These are phyloP conservation scores for Sclerotinia subarctica DNA, from an alignment of 2,329 filamentous ascomycete genomes.

Conservation along the genomic window DNA sequence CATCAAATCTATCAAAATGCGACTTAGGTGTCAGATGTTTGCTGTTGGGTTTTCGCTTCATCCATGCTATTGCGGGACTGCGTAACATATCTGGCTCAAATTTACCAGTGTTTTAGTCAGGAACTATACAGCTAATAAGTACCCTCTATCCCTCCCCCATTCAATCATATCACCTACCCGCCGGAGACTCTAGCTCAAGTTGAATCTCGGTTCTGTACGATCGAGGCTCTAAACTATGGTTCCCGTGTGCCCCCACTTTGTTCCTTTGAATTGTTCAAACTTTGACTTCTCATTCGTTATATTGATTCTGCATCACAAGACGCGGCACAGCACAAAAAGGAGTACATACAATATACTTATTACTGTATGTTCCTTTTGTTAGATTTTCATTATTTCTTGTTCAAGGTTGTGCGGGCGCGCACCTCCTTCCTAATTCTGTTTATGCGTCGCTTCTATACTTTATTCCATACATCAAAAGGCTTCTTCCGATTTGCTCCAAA, in stretches of 20 bases:
- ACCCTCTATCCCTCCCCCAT: background rate
- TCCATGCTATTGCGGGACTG: background rate
- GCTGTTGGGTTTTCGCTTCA: background rate
- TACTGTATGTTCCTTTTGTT: background rate
- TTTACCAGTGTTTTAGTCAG: background rate
- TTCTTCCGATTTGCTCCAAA: background rate
- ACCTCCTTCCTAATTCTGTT: constrained; percentile 8
- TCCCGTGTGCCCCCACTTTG: constrained; percentile 11
- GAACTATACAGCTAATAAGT: constrained; percentile 6
- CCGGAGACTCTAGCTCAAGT: constrained; percentile 6
- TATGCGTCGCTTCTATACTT: constrained; percentile 5
- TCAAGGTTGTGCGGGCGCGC: background rate
- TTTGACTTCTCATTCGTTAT: constrained; percentile 10
- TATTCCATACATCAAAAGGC: background rate
- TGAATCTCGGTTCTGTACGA: constrained; percentile 4
- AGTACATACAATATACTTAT: background rate
- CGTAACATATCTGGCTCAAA: constrained; percentile 13
- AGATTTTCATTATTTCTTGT: background rate
- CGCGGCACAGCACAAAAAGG: constrained; percentile 1
- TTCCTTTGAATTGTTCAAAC: background rate
- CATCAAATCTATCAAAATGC: background rate
- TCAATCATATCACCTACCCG: background rate
- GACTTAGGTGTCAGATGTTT: background rate
- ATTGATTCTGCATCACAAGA: constrained; percentile 1
- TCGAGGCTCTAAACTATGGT: background rate